Evolutionary conservation across 208 protist species (phyloP).

Genomic region (Acanthamoeba healyi): DNA sequence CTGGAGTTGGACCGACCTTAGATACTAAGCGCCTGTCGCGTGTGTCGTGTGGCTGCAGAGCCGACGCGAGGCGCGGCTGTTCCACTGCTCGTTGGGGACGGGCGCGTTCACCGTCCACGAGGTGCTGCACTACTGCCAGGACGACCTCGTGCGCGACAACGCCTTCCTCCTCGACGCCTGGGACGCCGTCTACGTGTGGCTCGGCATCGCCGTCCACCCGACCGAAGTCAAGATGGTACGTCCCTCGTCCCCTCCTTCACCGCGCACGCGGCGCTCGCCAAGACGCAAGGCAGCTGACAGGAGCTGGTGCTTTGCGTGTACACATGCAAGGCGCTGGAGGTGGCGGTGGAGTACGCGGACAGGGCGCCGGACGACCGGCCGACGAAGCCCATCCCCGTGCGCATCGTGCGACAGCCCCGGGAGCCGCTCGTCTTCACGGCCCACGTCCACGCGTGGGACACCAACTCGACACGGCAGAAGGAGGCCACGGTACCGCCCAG

Average conservation of each 20-base stretch:
- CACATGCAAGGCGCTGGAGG: constrained; percentile 4
- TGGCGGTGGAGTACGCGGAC: constrained; percentile 18
- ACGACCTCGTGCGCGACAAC: constrained; percentile 80
- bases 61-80: constrained; percentile 69
- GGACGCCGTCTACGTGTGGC: constrained; percentile 33
- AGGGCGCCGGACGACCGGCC: background rate
- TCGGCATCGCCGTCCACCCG: background rate
- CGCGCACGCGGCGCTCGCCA: no score
- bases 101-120: constrained; percentile 55
- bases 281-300: background rate
- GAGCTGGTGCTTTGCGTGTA: no score
- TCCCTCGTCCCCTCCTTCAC: background rate
- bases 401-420: background rate
- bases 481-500: constrained; percentile 23
- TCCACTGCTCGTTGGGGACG: constrained; percentile 78
- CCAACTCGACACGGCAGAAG: background rate
- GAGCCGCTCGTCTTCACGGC: constrained; percentile 32
- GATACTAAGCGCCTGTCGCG: background rate
- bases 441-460: constrained; percentile 23
- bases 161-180: constrained; percentile 80
- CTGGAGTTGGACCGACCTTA: background rate
- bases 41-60: background rate
- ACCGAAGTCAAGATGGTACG: constrained; percentile 38
- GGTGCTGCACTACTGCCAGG: constrained; percentile 74
- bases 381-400: background rate